Evolutionary conservation across 1,284 basidiomycete species (phyloP).

Genomic region (Neonothopanus nambi): DNA sequence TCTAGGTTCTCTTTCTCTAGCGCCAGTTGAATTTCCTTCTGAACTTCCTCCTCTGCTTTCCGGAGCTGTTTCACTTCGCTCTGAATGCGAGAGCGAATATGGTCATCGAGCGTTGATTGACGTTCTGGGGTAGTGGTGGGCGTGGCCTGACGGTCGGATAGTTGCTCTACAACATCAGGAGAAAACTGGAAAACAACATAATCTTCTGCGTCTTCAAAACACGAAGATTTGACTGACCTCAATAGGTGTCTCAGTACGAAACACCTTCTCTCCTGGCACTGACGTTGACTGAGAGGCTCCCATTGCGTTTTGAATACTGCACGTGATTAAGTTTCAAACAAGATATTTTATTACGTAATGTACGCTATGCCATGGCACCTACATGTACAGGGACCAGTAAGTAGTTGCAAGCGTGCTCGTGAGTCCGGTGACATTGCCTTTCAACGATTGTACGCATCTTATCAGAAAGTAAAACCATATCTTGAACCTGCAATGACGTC

Average conservation of each 20-base stretch:
- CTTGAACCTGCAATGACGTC: no score
- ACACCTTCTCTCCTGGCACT: conserved; percentile 56
- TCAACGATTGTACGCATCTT: no score
- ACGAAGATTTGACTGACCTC: conserved; percentile 44
- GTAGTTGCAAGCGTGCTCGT: no score
- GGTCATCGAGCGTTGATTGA: conserved; percentile 69
- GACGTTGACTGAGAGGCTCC: conserved; percentile 67
- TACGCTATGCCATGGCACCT: no score
- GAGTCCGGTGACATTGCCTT: no score
- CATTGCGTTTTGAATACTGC: conserved; percentile 37
- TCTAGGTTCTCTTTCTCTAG: conserved; percentile 82
- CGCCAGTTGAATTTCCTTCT: conserved; percentile 64
- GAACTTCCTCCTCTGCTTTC: conserved; percentile 65
- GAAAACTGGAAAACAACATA: conserved; percentile 56
- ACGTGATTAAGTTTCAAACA: not conserved
- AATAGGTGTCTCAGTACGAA: conserved; percentile 62
- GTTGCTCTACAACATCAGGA: conserved; percentile 71
- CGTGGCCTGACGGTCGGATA: conserved; percentile 61
- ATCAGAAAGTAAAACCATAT: no score
- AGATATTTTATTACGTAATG: no score
- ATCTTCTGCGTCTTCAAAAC: not conserved
- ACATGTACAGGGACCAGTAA: no score
- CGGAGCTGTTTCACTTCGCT: conserved; percentile 62
- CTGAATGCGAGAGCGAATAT: conserved; percentile 66
- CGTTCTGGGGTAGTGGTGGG: conserved; percentile 61